phyloP scores from a whole-genome alignment of 1,139 yeast species.

The Yamadazyma diospyri region DNA sequence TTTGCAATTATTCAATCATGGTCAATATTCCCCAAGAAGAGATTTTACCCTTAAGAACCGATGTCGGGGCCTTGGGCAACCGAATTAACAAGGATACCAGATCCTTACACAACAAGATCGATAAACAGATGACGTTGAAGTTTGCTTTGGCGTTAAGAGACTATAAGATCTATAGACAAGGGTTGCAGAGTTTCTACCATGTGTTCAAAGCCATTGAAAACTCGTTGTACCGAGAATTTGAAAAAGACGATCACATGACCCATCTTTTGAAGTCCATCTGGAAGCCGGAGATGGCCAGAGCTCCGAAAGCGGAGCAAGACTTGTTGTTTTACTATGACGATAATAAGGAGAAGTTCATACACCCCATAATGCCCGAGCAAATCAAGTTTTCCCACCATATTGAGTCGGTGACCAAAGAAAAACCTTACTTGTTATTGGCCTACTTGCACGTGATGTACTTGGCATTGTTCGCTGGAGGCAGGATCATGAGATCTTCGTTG shows the following conservation, averaged over 20 bases:
- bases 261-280: constrained; percentile 51
- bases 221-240: constrained; percentile 46
- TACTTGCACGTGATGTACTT: constrained; percentile 83
- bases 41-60: constrained; percentile 67
- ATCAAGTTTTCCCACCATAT: constrained; percentile 63
- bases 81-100: constrained; percentile 71
- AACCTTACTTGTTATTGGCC: constrained; percentile 75
- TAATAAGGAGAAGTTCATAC: constrained; percentile 49
- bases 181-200: constrained; percentile 74
- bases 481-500: constrained; percentile 64
- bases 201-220: constrained; percentile 69
- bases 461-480: constrained; percentile 86
- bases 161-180: constrained; percentile 74
- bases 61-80: constrained; percentile 78
- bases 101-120: constrained; percentile 61
- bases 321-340: constrained; percentile 63
- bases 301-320: constrained; percentile 56
- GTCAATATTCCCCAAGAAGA: constrained; percentile 38
- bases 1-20: too few relatives aligned
- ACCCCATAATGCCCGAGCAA: constrained; percentile 60
- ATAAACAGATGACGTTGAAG: constrained; percentile 65
- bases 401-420: constrained; percentile 45
- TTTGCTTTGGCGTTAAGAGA: constrained; percentile 76
- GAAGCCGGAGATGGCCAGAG: constrained; percentile 70
- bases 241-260: constrained; percentile 29